Percentiles rank a stretch among this genome's conserved stretches.
Conservation (phyloP, 208 protist genomes). For the Trypanosoma cruzi region DNA sequence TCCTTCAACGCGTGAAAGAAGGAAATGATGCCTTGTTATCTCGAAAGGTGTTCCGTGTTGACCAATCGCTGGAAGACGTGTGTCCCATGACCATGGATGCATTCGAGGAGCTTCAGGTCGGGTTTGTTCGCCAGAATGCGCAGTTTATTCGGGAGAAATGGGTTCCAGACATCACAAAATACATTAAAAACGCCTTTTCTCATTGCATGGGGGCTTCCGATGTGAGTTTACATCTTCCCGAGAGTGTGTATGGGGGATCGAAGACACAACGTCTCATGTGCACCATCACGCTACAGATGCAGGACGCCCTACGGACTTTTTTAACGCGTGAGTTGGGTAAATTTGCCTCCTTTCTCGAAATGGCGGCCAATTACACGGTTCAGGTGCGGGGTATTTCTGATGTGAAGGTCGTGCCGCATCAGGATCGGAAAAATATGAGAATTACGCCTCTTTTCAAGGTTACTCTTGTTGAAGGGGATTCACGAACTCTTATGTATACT, state of each 20-base stretch:
- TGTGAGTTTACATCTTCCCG: conserved; percentile 83
- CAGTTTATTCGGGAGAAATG: conserved; percentile 80
- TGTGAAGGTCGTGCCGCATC: conserved; percentile 45
- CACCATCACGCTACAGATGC: conserved; percentile 94
- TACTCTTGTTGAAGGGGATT: conserved; percentile 40
- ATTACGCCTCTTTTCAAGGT: conserved; percentile 67
- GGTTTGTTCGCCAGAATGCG: conserved; percentile 64
- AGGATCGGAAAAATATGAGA: conserved; percentile 34
- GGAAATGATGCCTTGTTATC: conserved; percentile 75
- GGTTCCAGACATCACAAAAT: conserved; percentile 54
- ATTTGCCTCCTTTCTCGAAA: conserved; percentile 87
- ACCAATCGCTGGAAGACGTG: conserved; percentile 40
- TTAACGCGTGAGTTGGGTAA: conserved; percentile 66
- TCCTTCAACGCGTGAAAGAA: conserved; percentile 70
- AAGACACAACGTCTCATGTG: conserved; percentile 94
- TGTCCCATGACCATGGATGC: conserved; percentile 75
- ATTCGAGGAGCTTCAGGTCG: conserved; percentile 90
- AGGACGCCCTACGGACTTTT: conserved; percentile 84
- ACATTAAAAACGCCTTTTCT: conserved; percentile 50
- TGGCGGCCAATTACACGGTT: conserved; percentile 60
- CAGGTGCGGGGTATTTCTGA: conserved; percentile 51
- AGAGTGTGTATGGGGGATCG: conserved; percentile 90
- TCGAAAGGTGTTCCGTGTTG: conserved; percentile 75
- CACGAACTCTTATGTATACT: conserved; percentile 43
- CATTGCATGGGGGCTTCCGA: conserved; percentile 35